A percentile compares a stretch with the other conserved stretches of the same genome.
These are phyloP conservation scores for Pyrenophora graminea DNA, from an alignment of 2,329 filamentous ascomycete genomes.

Conservation along the genomic window DNA sequence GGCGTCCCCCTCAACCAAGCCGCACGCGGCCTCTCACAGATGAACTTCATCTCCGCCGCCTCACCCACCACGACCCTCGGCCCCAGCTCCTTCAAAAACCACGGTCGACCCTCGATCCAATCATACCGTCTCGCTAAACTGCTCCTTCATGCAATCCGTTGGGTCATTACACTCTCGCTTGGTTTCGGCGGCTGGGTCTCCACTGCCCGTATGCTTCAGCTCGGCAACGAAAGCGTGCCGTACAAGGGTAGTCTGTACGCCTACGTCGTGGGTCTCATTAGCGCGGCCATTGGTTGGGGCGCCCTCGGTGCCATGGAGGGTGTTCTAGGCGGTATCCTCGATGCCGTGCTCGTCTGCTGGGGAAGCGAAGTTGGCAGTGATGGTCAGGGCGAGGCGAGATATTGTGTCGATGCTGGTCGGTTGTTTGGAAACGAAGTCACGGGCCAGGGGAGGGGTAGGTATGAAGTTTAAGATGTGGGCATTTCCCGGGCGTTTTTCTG, in stretches of 20 bases:
- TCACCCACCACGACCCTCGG: constrained; percentile 71
- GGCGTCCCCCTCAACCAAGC: constrained; percentile 79
- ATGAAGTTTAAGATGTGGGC: constrained; percentile 28
- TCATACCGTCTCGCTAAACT: constrained; percentile 91
- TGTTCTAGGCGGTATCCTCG: constrained; percentile 82
- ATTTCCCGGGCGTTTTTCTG: neutral
- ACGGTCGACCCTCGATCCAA: constrained; percentile 62
- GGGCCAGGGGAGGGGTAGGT: constrained; percentile 28
- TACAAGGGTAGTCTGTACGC: constrained; percentile 84
- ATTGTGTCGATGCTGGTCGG: constrained; percentile 89
- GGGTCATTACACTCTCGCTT: constrained; percentile 86
- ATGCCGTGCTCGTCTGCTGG: constrained; percentile 91
- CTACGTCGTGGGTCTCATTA: constrained; percentile 89
- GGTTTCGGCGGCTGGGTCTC: constrained; percentile 97
- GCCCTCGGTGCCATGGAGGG: constrained; percentile 90
- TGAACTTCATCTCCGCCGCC: constrained; percentile 76
- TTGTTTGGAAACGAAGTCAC: constrained; percentile 69
- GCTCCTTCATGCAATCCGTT: constrained; percentile 84
- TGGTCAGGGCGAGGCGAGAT: constrained; percentile 70
- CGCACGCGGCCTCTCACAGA: constrained; percentile 77
- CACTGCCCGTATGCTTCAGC: constrained; percentile 76
- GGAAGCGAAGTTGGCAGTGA: constrained; percentile 69
- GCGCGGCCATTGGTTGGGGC: constrained; percentile 92
- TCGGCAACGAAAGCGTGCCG: constrained; percentile 56
- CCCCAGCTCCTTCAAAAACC: constrained; percentile 46